These are phyloP conservation scores for Neurospora sp. DNA, from an alignment of 495 filamentous ascomycete genomes.

Conservation along the genomic window DNA sequence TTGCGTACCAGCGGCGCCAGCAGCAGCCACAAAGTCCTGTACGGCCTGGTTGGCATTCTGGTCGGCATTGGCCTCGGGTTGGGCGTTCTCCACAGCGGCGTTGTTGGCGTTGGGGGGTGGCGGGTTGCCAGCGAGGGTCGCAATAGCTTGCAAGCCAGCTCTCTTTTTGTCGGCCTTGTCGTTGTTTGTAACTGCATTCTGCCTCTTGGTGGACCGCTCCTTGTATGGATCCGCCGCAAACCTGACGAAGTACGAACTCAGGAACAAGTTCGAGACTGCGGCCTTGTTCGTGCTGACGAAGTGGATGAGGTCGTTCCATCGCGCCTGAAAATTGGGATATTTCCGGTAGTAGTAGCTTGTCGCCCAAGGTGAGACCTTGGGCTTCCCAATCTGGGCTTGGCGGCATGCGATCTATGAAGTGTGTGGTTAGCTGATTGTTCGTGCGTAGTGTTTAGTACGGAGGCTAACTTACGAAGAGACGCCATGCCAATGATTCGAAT, in stretches of 20 bases:
- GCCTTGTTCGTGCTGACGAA: background rate
- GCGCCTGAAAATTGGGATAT: background rate
- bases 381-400: background rate
- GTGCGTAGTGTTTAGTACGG: accelerated
- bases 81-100: no score
- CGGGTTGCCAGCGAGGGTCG: background rate
- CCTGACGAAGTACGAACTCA: background rate
- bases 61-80: no score
- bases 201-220: background rate
- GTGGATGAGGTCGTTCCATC: background rate
- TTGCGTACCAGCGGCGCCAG: background rate
- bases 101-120: no score
- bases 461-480: background rate
- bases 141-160: background rate
- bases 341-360: background rate
- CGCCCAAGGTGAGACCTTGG: background rate
- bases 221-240: background rate
- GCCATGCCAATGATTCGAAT: background rate
- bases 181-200: background rate
- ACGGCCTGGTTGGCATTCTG: background rate
- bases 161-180: background rate
- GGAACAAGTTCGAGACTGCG: background rate
- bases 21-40: background rate
- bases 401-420: background rate
- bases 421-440: background rate